Evolutionary conservation across 2,329 filamentous ascomycete species (phyloP), one percentile per base, ranked within the genome.

Genomic region (Acephala macrosclerotiorum): DNA sequence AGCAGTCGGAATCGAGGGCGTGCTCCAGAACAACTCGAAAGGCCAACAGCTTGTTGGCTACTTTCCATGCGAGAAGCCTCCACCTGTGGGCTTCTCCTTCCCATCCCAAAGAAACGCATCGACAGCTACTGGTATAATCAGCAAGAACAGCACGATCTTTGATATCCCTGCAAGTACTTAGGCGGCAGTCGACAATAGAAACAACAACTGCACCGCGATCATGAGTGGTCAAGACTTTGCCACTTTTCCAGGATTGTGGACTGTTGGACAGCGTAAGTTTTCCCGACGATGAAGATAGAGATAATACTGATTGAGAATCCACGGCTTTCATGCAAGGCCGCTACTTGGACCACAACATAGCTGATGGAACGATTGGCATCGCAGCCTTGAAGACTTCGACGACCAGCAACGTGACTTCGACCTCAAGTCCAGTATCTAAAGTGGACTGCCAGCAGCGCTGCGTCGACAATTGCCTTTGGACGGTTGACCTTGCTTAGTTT

Each of bases 1-100:
- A 14, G 26, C 53, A 14, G 59, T 42, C 3, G 64, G 66, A 4
- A 64, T 68, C 26, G 47, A 68, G 63, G 45, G 20, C 1, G 60
- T 68, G 5, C 29, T 66, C 2, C n/a, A 53, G n/a, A 36, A 38
- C 3, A 49, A 16, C 18, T 26, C 45, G 3, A 20, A 33, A 16
- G 20, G 26, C 1, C 59, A 45, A 18, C 16, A 45, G 3, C 62
- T 68, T 7, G 45, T 35, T 25, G 65, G 66, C 1, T 70, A 67
- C 22, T 68, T 61, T 57, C 61, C 63, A 16, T 68, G 64, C 25
- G 55, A 26, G 16, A 61, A 55, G n/a, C 62, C 58, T 9, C 67
- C 59, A 11, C 58, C 38, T 66, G 25, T 53, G 8, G 64, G 64
- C 18, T 65, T 65, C 47, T 55, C 58, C 57, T 62, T 72, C 8